Evolutionary conservation across 1,284 basidiomycete species (phyloP), one percentile per base, ranked within the genome.

Genomic region (Cryptococcus sp.): DNA sequence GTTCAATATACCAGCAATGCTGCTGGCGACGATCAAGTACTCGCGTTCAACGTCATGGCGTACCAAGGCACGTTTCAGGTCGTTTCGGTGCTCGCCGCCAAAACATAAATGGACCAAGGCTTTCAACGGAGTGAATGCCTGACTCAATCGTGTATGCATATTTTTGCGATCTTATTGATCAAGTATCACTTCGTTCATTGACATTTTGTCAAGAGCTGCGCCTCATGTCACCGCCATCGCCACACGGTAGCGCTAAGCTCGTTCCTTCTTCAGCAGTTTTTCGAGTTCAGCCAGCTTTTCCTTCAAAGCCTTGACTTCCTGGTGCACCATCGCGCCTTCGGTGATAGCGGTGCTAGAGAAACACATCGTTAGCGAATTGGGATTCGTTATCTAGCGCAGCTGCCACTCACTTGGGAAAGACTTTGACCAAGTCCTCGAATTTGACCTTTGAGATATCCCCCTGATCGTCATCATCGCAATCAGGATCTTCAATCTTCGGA

Each of bases 401-500:
- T 47, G 54, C 38, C 1, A 76, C 85, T 69, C 66, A 91, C 90
- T 92, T 86, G 1, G 93, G 93, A 80, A 96, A 89, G 41, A 76
- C 82, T 75, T 85, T 85, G 65, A 89, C 80, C 51, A 96, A 78
- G 49, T 93, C 86, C 17, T 83, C 82, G 70, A 93, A 96, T 27
- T 85, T 81, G 38, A 89, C 84, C 68, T 81, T 88, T 65, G 84
- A 87, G 69, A 96, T 95, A 62, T 83, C 65, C 27, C 78, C 78
- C 17, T 65, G 60, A 2, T 72, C 67, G 50, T 75, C 76, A 54
- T 81, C 76, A 48, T 81, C 53, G 83, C 88, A 54, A 8, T 67
- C 68, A 3, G 76, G 85, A 60, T 87, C 83, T 25, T 82, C 80
- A 47, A 85, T 84, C 53, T 85, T 84, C 15, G 88, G 84, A 63